A percentile compares a stretch with the other conserved stretches of the same genome.
phyloP scores from a whole-genome alignment of 2,329 filamentous ascomycete species.

The Thelonectria olida region DNA sequence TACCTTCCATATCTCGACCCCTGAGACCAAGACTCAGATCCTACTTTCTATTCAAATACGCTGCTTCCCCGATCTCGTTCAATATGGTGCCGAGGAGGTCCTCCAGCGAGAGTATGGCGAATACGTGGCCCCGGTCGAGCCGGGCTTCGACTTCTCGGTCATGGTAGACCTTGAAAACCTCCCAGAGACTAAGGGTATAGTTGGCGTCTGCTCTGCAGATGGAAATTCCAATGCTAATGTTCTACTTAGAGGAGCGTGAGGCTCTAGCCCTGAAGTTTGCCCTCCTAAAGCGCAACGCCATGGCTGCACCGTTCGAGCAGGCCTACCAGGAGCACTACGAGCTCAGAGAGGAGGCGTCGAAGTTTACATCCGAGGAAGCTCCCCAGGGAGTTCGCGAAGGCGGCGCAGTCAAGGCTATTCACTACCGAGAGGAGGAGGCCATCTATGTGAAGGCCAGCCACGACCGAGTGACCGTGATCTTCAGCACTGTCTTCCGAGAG shows the following conservation, averaged over 20 bases:
- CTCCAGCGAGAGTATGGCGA: conserved; percentile 93
- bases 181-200: conserved; percentile 77
- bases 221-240: not conserved
- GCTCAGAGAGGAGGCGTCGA: conserved; percentile 86
- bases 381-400: conserved; percentile 91
- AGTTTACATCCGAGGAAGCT: conserved; percentile 92
- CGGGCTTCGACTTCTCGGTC: conserved; percentile 96
- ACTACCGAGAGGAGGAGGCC: conserved; percentile 98
- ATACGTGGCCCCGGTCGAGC: conserved; percentile 88
- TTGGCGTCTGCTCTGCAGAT: not conserved
- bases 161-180: conserved; percentile 88
- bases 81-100: conserved; percentile 91
- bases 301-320: conserved; percentile 98
- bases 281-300: conserved; percentile 95
- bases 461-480: conserved; percentile 98
- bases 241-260: conserved; percentile 78
- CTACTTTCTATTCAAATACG: conserved; percentile 93
- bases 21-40: conserved; percentile 92
- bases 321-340: conserved; percentile 93
- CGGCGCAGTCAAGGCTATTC: conserved; percentile 92
- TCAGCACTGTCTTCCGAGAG: conserved; percentile 97
- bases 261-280: conserved; percentile 88
- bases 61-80: conserved; percentile 91
- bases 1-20: conserved; percentile 97
- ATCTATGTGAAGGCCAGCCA: conserved; percentile 99